These are phyloP conservation scores for Ophiobolus disseminans DNA, from an alignment of 2,329 filamentous ascomycete genomes.

Conservation along the genomic window DNA sequence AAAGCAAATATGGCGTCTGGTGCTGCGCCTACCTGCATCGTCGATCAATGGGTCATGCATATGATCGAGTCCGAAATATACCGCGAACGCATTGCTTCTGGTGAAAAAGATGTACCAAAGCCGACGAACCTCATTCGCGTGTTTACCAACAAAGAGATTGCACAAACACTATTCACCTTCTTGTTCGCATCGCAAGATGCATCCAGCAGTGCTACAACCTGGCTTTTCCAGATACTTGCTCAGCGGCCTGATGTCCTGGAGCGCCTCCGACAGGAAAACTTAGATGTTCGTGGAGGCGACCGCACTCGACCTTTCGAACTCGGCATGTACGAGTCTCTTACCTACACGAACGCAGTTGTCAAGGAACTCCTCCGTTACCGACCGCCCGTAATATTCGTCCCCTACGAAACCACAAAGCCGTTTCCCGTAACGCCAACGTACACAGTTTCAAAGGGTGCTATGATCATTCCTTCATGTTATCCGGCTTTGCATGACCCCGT, in stretches of 20 bases:
- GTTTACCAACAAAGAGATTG: slow-evolving; percentile 88
- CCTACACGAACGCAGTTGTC: slow-evolving; percentile 88
- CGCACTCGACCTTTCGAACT: slow-evolving; percentile 72
- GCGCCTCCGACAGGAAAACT: slow-evolving; percentile 87
- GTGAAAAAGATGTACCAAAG: slow-evolving; percentile 73
- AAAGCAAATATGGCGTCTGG: slow-evolving; percentile 89
- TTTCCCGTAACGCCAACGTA: slow-evolving; percentile 88
- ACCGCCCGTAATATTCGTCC: slow-evolving; percentile 94
- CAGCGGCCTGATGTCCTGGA: slow-evolving; percentile 88
- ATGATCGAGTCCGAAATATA: slow-evolving; percentile 86
- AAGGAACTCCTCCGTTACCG: slow-evolving; percentile 73
- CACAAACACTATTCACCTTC: slow-evolving; percentile 92
- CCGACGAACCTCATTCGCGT: slow-evolving; percentile 81
- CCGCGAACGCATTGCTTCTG: slow-evolving; percentile 76
- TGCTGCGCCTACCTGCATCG: slow-evolving; percentile 84
- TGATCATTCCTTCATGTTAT: slow-evolving; percentile 91
- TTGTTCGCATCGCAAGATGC: slow-evolving; percentile 96
- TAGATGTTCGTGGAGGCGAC: slow-evolving; percentile 75
- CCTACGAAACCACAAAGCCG: slow-evolving; percentile 88
- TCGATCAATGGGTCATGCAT: slow-evolving; percentile 89
- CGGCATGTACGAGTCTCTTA: slow-evolving; percentile 85
- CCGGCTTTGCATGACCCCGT: slow-evolving; percentile 89
- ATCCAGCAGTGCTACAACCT: slow-evolving; percentile 88
- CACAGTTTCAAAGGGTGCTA: slow-evolving; percentile 89
- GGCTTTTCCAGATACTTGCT: slow-evolving; percentile 91